Evolutionary conservation across 1,284 basidiomycete species (phyloP), one percentile per base, ranked within the genome.

Genomic region (Schizophyllum amplum): DNA sequence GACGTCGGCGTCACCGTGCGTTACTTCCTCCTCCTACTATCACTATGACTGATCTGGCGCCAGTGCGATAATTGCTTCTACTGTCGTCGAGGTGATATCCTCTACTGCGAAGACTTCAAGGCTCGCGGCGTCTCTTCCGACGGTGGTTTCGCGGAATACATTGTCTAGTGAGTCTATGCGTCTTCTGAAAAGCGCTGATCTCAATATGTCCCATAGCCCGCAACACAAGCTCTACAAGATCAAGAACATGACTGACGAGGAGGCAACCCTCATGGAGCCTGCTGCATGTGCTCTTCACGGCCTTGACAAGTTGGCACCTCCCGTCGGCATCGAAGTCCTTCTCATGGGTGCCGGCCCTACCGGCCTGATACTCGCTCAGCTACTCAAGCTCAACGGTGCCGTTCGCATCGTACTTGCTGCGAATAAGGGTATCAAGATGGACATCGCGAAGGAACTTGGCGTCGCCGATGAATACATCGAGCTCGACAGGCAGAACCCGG

Each of bases 231-330:
- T 91, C 25, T 94, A 87, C 80, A 88, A 87, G 71, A 87, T 94
- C 67, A 71, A 86, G 65, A 93, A 93, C 71, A 78, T 94, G 50
- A 80, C 84, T n/a, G 90, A 94, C 65, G 87, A 91, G 70, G 90
- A 94, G 65, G 87, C 92, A 0, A 92, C 90, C 4, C 79, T 94
- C n/a, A 75, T 94, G 55, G 92, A 94, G 69, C 92, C 92, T 20
- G 87, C 91, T 4, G 85, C 91, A 15, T 94, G 92, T 68, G 92
- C 92, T 17, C 81, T 94, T 55, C 92, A 94, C 71, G 92, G 92
- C 13, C 79, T 92, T 59, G 92, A 94, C 74, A 91, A 90, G 68
- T 79, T 94, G 55, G 79, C 78, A 59, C 83, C 88, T 24, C 79
- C 85, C 17, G 86, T 92, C 60, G 92, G 92, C 42, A 75, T 85